A percentile compares a stretch with the other conserved stretches of the same genome.
These are phyloP conservation scores for Daldinia vernicosa DNA, from an alignment of 495 filamentous ascomycete genomes.

Conservation along the genomic window DNA sequence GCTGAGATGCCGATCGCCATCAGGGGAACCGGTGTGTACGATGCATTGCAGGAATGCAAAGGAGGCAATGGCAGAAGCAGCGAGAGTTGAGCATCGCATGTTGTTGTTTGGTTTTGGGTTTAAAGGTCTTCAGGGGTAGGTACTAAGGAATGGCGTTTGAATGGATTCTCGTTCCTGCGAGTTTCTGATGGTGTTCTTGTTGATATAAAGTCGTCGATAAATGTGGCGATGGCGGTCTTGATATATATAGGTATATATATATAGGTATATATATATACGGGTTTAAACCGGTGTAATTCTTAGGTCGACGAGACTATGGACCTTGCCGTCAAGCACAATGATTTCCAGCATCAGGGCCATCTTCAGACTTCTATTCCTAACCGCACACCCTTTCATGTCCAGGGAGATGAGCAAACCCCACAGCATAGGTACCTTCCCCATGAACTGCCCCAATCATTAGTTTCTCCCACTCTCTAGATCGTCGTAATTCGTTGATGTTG, in stretches of 20 bases:
- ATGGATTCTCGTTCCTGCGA: neutral
- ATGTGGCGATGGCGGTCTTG: neutral
- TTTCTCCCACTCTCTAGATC: neutral
- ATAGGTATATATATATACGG: neutral
- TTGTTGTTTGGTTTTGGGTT: constrained; percentile 4
- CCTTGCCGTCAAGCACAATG: neutral
- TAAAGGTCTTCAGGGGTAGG: neutral
- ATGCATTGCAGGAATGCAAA: constrained; percentile 11
- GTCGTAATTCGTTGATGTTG: neutral
- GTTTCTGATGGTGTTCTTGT: neutral
- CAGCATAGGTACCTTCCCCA: neutral
- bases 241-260: no score
- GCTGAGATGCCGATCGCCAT: constrained; percentile 3
- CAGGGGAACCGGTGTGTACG: constrained; percentile 4
- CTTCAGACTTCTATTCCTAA: neutral
- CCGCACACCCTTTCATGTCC: neutral
- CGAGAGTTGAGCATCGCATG: constrained; percentile 11
- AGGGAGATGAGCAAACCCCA: neutral
- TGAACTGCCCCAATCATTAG: neutral
- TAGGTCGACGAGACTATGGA: neutral
- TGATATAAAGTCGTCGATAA: neutral
- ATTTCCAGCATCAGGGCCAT: neutral
- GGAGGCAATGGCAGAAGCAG: constrained; percentile 3
- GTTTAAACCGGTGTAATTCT: neutral
- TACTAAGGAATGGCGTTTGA: neutral